Evolutionary conservation across 805 yeast species (phyloP).

Genomic region (Phaffomyces thermotolerans): DNA sequence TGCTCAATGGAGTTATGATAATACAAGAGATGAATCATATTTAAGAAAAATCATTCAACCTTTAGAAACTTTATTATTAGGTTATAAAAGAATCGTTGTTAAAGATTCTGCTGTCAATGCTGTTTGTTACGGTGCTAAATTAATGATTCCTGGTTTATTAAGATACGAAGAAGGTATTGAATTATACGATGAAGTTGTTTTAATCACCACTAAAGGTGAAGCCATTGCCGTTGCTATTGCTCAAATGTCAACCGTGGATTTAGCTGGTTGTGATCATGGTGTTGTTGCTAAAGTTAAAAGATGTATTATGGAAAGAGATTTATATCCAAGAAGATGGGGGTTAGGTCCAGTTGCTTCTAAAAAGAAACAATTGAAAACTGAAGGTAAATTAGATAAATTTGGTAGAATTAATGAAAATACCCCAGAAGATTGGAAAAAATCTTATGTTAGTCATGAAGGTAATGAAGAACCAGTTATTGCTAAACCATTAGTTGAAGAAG

Average conservation of each 20-base stretch:
- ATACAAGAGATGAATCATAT: constrained; percentile 94
- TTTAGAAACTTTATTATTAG: constrained; percentile 84
- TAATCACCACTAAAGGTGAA: constrained; percentile 98
- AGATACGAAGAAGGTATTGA: constrained; percentile 98
- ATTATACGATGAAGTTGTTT: constrained; percentile 93
- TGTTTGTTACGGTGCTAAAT: constrained; percentile 97
- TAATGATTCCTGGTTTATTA: constrained; percentile 97
- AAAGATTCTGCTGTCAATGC: constrained; percentile 95
- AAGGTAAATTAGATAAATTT: constrained; percentile 92
- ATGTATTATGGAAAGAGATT: constrained; percentile 99
- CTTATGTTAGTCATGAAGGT: constrained; percentile 65
- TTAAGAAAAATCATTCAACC: constrained; percentile 92
- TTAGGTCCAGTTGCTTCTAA: constrained; percentile 97
- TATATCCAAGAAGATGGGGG: constrained; percentile 99
- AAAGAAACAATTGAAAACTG: constrained; percentile 97
- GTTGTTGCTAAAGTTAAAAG: constrained; percentile 98
- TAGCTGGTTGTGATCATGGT: constrained; percentile 96
- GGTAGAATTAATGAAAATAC: constrained; percentile 93
- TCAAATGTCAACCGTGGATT: constrained; percentile 96
- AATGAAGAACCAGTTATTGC: constrained; percentile 43
- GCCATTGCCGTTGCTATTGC: constrained; percentile 98
- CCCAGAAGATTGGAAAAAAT: constrained; percentile 85
- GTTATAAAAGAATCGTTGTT: constrained; percentile 95
- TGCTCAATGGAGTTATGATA: constrained; percentile 97
- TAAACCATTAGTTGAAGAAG: constrained; percentile 42